Base-by-base conservation (phyloP, 345 rosid species). In the Garcia nutans region DNA sequence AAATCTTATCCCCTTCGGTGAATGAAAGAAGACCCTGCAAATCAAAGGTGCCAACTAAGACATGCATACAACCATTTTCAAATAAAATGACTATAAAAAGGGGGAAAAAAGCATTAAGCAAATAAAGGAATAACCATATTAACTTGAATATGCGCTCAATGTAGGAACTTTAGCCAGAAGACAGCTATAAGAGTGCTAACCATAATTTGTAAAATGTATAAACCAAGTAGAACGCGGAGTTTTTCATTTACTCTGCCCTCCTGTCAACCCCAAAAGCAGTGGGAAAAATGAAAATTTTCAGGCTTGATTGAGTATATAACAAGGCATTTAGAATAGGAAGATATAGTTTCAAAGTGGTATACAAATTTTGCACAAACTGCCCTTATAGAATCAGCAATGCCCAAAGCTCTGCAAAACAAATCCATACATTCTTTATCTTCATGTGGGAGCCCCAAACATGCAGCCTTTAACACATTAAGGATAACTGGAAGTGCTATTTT, bases 11-110 rank as follows among this genome's bases (percentile, higher is more conserved):
- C 74, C 77, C 82, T 80, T 80, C 65, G 81, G 86, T 75, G 54
- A 93, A 74, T 50, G 97, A 90, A 79, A 92, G 70, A 78, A 87
- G 82, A 78, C 91, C 90, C 98, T 93, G 91, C 78, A 74, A 44
- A 79, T 77, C 26, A 78, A 80, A 73, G 77, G 70, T 73, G 83
- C 50, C 65, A 64, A 54, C 65, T 75, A 82, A 84, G 72, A 61
- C 37, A 60, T 65, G 66, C 11, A 54, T 11, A 60, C 10, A 59
- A 23, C 44, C 6, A 8, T 49, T 20, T 37, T 59, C 22, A 52
- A 59, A 24, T 22, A 58, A 61, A 31, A 57, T 33, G 49, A 54
- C 68, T 8, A 16, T 16, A 17, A 41, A 49, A 64, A 56, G 24
- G 17, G 44, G 52, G 9, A 70, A 59, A 19, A 33, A n/a, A 9